A percentile compares a stretch with the other conserved stretches of the same genome.
Evolutionary conservation across 805 yeast species (phyloP).

Genomic region (Ascoidea asiatica): DNA sequence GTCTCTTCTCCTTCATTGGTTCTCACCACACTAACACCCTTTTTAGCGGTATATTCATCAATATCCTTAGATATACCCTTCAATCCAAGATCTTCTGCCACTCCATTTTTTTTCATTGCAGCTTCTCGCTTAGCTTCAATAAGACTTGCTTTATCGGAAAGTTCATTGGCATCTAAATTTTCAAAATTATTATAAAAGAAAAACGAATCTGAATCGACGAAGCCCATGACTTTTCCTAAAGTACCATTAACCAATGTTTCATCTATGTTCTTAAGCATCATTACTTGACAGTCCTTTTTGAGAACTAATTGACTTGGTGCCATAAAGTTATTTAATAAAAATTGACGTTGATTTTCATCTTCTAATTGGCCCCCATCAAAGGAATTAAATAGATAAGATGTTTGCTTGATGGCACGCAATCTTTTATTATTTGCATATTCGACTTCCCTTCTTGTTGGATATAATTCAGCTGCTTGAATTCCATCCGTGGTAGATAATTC

Average conservation of each 20-base stretch:
- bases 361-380: conserved; percentile 24
- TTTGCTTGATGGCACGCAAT: conserved; percentile 35
- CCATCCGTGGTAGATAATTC: conserved; percentile 53
- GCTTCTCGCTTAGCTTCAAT: conserved; percentile 9
- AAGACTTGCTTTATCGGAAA: no score
- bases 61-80: conserved; percentile 12
- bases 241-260: conserved; percentile 81
- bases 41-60: conserved; percentile 10
- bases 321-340: conserved; percentile 48
- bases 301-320: conserved; percentile 51
- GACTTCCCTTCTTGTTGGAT: conserved; percentile 78
- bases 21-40: conserved; percentile 11
- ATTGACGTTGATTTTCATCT: conserved; percentile 14
- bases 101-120: conserved; percentile 12
- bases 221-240: conserved; percentile 49
- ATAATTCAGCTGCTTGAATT: conserved; percentile 78
- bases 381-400: conserved; percentile 28
- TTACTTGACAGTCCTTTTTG: conserved; percentile 85
- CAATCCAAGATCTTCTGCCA: conserved; percentile 10
- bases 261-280: conserved; percentile 78
- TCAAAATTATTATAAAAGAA: conserved; percentile 20
- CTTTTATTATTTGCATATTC: conserved; percentile 53
- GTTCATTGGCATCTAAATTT: conserved; percentile 4
- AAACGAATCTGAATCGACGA: conserved; percentile 35
- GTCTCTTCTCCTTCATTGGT: conserved; percentile 16